Conservation (phyloP, 1,284 basidiomycete genomes). For the Puccinia hordei region DNA sequence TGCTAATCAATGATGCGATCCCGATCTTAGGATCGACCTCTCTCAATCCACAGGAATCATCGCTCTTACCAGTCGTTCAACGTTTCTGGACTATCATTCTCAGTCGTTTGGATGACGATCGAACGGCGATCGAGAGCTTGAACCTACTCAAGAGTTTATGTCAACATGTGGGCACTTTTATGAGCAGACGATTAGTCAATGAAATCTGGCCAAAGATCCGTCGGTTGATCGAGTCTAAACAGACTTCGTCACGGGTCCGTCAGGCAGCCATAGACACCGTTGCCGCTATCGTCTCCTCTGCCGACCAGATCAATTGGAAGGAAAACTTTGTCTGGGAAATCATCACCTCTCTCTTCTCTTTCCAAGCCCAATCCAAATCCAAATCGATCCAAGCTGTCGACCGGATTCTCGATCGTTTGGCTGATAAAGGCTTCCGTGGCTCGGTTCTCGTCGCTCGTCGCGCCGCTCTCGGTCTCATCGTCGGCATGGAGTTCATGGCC, state of each 20-base stretch:
- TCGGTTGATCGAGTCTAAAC: not conserved
- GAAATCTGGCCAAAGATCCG: conserved; percentile 21
- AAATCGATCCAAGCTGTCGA: not conserved
- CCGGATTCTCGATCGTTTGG: not conserved
- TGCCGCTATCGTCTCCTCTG: no score
- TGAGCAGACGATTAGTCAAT: conserved; percentile 9
- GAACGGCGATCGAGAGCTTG: conserved; percentile 8
- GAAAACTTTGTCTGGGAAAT: no score
- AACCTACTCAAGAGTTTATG: not conserved
- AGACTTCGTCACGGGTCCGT: not conserved
- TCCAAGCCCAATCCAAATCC: no score
- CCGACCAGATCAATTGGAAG: no score
- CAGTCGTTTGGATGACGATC: conserved; percentile 6
- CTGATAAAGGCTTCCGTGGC: no score
- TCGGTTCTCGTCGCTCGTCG: no score
- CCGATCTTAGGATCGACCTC: conserved; percentile 7
- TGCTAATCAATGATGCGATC: conserved; percentile 4
- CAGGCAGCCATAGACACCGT: not conserved
- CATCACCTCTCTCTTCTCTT: no score
- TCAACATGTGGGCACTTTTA: not conserved
- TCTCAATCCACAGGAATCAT: conserved; percentile 20
- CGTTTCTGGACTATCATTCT: conserved; percentile 28
- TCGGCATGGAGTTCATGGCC: no score
- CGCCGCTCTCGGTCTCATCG: no score
- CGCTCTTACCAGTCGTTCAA: conserved; percentile 5